Evolutionary conservation across 257 asterid species (phyloP), one percentile per base, ranked within the genome.

Genomic region (Solanum chmielewskii): DNA sequence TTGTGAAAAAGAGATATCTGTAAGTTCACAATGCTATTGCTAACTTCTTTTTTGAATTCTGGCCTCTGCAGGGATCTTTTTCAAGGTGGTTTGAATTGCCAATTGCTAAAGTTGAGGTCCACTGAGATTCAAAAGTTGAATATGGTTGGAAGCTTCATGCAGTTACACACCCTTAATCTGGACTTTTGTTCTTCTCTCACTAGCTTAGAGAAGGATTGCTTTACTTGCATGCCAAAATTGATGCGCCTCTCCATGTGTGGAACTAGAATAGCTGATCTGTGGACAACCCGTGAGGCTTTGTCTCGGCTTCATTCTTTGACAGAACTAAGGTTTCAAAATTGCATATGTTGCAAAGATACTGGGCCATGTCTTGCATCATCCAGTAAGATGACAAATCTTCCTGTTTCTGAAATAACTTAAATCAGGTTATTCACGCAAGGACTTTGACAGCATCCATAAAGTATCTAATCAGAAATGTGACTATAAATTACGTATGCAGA

Each of bases 161-260:
- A 81, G 75, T 77, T 91, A 68, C 89, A 74, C 87, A 82, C 92
- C 52, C 91, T 91, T 75, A 85, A 78, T 83, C 90, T 91, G 64
- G 91, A 91, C 73, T 88, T 85, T 52, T 86, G 90, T 86, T 88
- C 90, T 86, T 89, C 91, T 52, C 90, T 91, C 35, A 29, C 84
- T 78, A 31, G 64, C 45, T 62, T 91, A 86, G 88, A 75, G 85
- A 75, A 71, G 70, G 89, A 87, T 88, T 91, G 84, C 71, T 91
- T 86, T 75, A 71, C 85, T 78, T 44, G 29, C 56, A 89, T 89
- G 90, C 91, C 91, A n/a, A 89, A 86, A 44, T 69, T 91, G 45
- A 81, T 52, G 62, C 31, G 71, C 41, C 83, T 89, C 5, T 89
- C 91, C 9, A 6, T 91, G 52, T 91, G 91, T n/a, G 91, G 90